Evolutionary conservation across 768 basidiomycete species (phyloP), one percentile per base, ranked within the genome.

Genomic region (Boletus tylopilopsis): DNA sequence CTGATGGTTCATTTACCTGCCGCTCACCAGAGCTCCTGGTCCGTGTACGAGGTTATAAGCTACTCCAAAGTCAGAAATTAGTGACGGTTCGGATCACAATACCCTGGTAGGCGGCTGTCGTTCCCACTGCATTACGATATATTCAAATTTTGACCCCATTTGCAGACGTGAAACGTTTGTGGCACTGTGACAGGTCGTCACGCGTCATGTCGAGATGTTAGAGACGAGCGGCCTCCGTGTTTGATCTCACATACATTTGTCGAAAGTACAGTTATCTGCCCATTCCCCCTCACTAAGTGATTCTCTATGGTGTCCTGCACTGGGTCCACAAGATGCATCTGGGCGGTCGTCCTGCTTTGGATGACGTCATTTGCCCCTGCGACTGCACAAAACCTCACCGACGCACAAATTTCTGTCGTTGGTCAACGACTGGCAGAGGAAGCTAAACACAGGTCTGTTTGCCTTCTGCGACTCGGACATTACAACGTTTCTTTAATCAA

Each of bases 361-460:
- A 44, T 54, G 44, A 32, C 34, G 25, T 50, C 40, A 44, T 36
- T 5, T 22, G 22, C 15, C 44, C 32, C 22, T 33, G 54, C 23
- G n/a, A 21, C 22, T 4, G 69, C 71, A 1, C 74, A 77, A 51
- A 62, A 51, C 23, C 66, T 76, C 9, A 58, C 72, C 3, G 59
- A 64, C 32, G 57, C 55, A 3, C 71, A 76, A 51, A 45, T 76
- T n/a, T 52, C 62, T n/a, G 41, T 60, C 5, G 68, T 77, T 12
- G 60, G 63, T 40, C 57, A 66, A 39, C 64, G 66, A 22, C 69
- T 78, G 1, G 70, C 71, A 3, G 66, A 71, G 41, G 70, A 74
- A 22, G 73, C 78, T 6, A 66, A 48, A 19, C 71, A 74, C 32
- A 78, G 73, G 76, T 64, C 42, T 55, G 68, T 43, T 43, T 23